Percentiles rank a stretch among this genome's conserved stretches.
These are phyloP conservation scores for Penicillium brevicompactum DNA, from an alignment of 2,329 filamentous ascomycete genomes.

Conservation along the genomic window DNA sequence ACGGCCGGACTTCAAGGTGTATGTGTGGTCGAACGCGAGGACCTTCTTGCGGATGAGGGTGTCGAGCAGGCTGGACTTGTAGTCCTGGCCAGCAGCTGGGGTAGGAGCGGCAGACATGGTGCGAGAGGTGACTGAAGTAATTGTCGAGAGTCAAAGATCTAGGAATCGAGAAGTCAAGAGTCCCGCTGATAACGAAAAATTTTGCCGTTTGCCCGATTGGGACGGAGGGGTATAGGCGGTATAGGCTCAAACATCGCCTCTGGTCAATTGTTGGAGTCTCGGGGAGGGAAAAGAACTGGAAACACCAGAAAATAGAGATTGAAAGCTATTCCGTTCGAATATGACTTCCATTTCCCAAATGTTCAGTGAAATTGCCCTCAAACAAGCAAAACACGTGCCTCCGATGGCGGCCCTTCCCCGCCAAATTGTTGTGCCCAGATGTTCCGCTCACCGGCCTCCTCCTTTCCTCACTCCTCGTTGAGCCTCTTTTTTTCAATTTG, in stretches of 20 bases:
- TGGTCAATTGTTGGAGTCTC: background rate
- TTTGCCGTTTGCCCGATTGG: constrained; percentile 15
- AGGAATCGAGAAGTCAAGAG: background rate
- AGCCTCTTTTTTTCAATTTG: constrained; percentile 7
- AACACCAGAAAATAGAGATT: background rate
- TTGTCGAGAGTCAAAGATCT: background rate
- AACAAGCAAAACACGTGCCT: constrained; percentile 30
- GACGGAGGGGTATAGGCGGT: constrained; percentile 27
- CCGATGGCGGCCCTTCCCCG: constrained; percentile 32
- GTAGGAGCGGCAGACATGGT: constrained; percentile 31
- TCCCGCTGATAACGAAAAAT: constrained; percentile 22
- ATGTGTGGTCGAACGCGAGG: constrained; percentile 44
- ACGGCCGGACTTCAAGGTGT: constrained; percentile 88
- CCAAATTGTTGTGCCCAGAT: constrained; percentile 16
- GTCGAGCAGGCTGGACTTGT: constrained; percentile 42
- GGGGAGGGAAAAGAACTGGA: background rate
- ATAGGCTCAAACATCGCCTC: background rate
- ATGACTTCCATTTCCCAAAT: background rate
- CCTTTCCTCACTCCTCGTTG: constrained; percentile 12
- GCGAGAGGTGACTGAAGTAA: background rate
- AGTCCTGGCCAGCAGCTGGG: constrained; percentile 32
- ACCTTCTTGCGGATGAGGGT: constrained; percentile 44
- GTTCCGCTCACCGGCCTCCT: constrained; percentile 14
- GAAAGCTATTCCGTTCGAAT: background rate
- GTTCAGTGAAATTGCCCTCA: background rate